Evolutionary conservation across 306 rosid species (phyloP), one percentile per base, ranked within the genome.

Genomic region (Calophaca sinica): DNA sequence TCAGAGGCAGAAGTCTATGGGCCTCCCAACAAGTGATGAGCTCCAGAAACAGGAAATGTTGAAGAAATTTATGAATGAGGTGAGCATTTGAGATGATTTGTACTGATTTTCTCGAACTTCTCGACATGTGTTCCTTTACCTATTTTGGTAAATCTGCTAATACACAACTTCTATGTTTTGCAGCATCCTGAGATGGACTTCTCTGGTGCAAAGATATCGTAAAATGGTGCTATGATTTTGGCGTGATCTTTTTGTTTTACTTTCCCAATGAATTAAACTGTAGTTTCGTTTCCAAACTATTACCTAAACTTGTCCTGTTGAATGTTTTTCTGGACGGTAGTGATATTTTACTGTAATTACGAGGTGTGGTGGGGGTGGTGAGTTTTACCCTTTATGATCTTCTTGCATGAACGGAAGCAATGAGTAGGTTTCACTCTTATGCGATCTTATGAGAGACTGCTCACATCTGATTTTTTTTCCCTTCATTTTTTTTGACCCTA

Each of bases 111-210:
- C 9, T 75, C 38, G 49, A 5, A 39, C 15, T 41, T 13, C 26
- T 20, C 1, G 6, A n/a, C 2, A 1, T 13, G 0, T 33, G 0
- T 33, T 5, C 11, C 53, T 8, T 53, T 41, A 6, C 32, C 36
- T 70, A 32, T 60, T 60, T 9, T 29, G 2, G n/a, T n/a, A 28
- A 31, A 33, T 64, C 10, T 61, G 45, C 44, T 55, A 15, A 73
- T 65, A 9, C 31, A 12, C 44, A 5, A 45, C 35, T 10, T n/a
- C 59, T 45, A 28, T 73, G 4, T 74, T 0, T 62, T 84, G 87
- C 96, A 93, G 98, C 98, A 91, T 88, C 98, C 98, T 28, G 97
- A 93, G 86, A 86, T 93, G 97, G 97, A 93, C 82, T 93, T 93
- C 70, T 88, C 98, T 0, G 73, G 83, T 67, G 96, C 97, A 28